These are phyloP conservation scores for Fagopyrum homotropicum DNA, from an alignment of 148 eudicot species.

Conservation along the genomic window DNA sequence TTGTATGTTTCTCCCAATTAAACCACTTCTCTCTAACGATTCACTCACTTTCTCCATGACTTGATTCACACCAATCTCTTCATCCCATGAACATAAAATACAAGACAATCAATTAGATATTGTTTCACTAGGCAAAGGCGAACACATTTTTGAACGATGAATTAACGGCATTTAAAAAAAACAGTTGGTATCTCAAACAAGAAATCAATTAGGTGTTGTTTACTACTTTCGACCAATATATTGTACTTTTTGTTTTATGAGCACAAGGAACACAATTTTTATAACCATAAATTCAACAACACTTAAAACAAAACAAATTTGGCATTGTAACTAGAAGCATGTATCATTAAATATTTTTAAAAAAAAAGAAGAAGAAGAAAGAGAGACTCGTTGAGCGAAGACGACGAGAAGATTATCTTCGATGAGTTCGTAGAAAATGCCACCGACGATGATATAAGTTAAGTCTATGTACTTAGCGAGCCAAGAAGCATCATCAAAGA, in stretches of 20 bases:
- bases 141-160: neutral
- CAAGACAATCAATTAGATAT: too few species aligned
- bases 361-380: too few species aligned
- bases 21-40: too few species aligned
- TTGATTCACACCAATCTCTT: conserved; percentile 82
- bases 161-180: too few species aligned
- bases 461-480: conserved; percentile 84
- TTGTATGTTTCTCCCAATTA: too few species aligned
- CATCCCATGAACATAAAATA: conserved; percentile 37
- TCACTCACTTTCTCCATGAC: conserved; percentile 55
- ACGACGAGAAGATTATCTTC: conserved; percentile 88
- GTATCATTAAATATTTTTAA: neutral
- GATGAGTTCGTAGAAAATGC: conserved; percentile 78
- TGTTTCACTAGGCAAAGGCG: neutral
- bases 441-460: conserved; percentile 80
- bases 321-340: neutral
- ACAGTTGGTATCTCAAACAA: too few species aligned
- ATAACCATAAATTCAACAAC: neutral
- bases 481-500: conserved; percentile 91
- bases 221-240: too few species aligned
- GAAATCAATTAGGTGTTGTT: too few species aligned
- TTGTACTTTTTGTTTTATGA: too few species aligned
- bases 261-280: neutral
- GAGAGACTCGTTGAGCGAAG: conserved; percentile 7
- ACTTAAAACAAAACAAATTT: neutral